Conservation (phyloP, 345 rosid genomes). For the Hibiscus syriacus region DNA sequence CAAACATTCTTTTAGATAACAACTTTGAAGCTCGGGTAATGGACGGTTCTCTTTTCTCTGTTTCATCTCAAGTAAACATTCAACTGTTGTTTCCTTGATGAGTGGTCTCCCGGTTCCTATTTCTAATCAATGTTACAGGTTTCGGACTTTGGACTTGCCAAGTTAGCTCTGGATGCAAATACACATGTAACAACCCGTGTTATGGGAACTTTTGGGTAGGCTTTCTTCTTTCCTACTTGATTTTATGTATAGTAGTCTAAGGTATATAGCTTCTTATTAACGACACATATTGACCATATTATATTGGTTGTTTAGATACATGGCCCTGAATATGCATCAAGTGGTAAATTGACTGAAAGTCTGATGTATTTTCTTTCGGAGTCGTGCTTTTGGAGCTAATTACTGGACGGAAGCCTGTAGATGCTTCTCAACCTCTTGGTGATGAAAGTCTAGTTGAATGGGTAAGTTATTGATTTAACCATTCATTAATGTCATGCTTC, state of each 20-base stretch:
- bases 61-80: background rate
- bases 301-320: slow-evolving; percentile 45
- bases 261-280: background rate
- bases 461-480: slow-evolving; percentile 34
- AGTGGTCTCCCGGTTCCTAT: slow-evolving; percentile 17
- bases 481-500: background rate
- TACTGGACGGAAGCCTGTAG: slow-evolving; percentile 97
- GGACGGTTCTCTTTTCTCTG: slow-evolving; percentile 7
- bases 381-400: slow-evolving; percentile 91
- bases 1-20: slow-evolving; percentile 86
- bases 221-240: slow-evolving; percentile 7
- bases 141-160: slow-evolving; percentile 98
- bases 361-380: slow-evolving; percentile 90
- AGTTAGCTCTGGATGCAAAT: slow-evolving; percentile 77
- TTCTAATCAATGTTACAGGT: slow-evolving; percentile 48
- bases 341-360: slow-evolving; percentile 92
- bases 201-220: slow-evolving; percentile 98
- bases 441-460: slow-evolving; percentile 98
- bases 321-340: slow-evolving; percentile 98
- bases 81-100: slow-evolving; percentile 2
- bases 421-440: slow-evolving; percentile 75
- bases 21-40: slow-evolving; percentile 82
- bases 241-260: slow-evolving; percentile 1
- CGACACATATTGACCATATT: slow-evolving; percentile 1
- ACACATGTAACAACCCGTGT: slow-evolving; percentile 90